Percentiles rank a stretch among this genome's conserved stretches.
Evolutionary conservation across 257 asterid genomes (phyloP).

Genomic region (Lantana camara): DNA sequence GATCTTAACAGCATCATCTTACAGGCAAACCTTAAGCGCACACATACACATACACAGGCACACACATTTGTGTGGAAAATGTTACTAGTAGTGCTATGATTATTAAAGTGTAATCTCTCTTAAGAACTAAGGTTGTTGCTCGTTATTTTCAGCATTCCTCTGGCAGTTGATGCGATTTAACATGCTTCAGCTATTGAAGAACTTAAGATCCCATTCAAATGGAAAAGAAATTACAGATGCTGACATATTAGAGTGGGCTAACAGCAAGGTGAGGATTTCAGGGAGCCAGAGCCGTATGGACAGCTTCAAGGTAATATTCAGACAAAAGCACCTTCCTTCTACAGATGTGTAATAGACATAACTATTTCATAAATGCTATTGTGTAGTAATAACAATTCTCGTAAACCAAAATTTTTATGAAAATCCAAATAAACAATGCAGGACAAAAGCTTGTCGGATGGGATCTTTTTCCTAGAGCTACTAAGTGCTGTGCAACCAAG

Average conservation of each 20-base stretch:
- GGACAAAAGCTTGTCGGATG: slow-evolving; percentile 88
- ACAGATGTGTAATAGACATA: background rate
- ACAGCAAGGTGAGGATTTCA: slow-evolving; percentile 66
- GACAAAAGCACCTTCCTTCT: slow-evolving; percentile 1
- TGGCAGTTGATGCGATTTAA: slow-evolving; percentile 95
- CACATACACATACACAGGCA: too few species aligned
- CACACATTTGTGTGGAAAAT: too few species aligned
- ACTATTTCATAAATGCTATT: background rate
- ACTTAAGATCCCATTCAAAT: slow-evolving; percentile 81
- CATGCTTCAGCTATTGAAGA: slow-evolving; percentile 88
- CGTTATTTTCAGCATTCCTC: slow-evolving; percentile 74
- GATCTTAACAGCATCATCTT: slow-evolving; percentile 20
- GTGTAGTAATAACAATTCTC: slow-evolving; percentile 1
- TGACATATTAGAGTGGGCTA: slow-evolving; percentile 91
- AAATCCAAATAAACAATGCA: slow-evolving; percentile 33
- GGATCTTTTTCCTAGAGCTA: slow-evolving; percentile 90
- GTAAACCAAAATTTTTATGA: background rate
- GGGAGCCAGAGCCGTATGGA: slow-evolving; percentile 72
- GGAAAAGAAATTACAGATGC: slow-evolving; percentile 88
- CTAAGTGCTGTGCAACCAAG: slow-evolving; percentile 94
- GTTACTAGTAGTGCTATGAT: background rate
- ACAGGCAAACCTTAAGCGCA: background rate
- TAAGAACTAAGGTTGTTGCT: slow-evolving; percentile 24
- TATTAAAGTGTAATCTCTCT: slow-evolving; percentile 8
- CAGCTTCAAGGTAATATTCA: slow-evolving; percentile 71